phyloP scores from a whole-genome alignment of 2,329 filamentous ascomycete genomes.

The Arthrobotrys conoides region DNA sequence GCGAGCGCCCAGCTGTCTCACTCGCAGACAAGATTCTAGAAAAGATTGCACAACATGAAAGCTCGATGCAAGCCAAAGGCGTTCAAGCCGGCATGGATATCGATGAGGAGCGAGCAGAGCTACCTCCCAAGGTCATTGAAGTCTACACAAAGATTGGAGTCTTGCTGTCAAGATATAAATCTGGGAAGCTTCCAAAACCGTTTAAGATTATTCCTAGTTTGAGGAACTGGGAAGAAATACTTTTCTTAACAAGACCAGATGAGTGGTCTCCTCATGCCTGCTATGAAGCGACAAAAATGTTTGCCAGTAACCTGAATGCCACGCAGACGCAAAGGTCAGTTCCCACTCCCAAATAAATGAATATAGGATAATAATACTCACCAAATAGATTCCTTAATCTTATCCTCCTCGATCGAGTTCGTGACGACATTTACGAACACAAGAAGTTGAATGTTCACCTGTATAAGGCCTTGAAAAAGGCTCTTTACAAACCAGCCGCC shows the following conservation, averaged over 20 bases:
- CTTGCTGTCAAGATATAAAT: conserved; percentile 92
- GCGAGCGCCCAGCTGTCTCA: conserved; percentile 80
- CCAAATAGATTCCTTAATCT: conserved; percentile 79
- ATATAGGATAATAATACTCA: background rate
- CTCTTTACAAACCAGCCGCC: conserved; percentile 90
- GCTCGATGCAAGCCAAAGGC: conserved; percentile 71
- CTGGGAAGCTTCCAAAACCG: conserved; percentile 94
- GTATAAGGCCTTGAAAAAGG: conserved; percentile 93
- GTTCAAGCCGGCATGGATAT: conserved; percentile 64
- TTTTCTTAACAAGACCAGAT: conserved; percentile 86
- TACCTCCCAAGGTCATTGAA: conserved; percentile 92
- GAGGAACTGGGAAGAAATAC: conserved; percentile 90
- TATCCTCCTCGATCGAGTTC: conserved; percentile 89
- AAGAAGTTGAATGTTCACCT: conserved; percentile 96
- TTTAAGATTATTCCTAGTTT: conserved; percentile 97
- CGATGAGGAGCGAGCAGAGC: conserved; percentile 82
- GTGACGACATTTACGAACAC: conserved; percentile 91
- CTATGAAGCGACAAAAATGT: conserved; percentile 92
- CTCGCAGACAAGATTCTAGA: conserved; percentile 92
- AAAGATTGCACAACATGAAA: conserved; percentile 93
- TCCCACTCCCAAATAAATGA: background rate
- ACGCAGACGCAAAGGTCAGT: conserved; percentile 65
- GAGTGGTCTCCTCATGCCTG: conserved; percentile 83
- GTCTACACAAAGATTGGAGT: conserved; percentile 93
- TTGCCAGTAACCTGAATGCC: conserved; percentile 83